Base-by-base conservation (phyloP, 305 asterid species). In the Fraxinus floribunda region DNA sequence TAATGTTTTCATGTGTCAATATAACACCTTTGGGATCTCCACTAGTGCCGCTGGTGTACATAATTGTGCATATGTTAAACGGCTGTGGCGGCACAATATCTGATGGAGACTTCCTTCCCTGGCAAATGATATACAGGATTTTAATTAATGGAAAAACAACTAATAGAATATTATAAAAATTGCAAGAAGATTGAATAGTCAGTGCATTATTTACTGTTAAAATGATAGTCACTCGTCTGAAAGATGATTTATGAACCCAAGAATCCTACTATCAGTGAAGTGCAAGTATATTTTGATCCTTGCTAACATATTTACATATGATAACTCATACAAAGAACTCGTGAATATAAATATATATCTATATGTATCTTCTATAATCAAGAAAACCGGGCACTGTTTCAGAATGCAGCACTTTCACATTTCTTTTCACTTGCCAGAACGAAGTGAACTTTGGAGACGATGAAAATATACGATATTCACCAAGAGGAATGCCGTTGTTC, bases 1-100 rank as follows among this genome's bases (percentile, higher is more conserved):
- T 46, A 82, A 92, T 84, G 83, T 90, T 94, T 79, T 93, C 98
- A 80, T 96, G 99, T 64, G 98, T 96, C 91, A 96, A 83, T 55
- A 96, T 88, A 70, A 96, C 98, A 34, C 99, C 99, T 88, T 96
- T 96, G 0, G 99, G 99, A 60, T 91, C 90, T 39, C 98, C 99
- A 41, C 99, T 94, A 22, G 99, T 96, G 57, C 99, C 99, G 52
- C 99, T 96, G 1, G 99, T 96, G 90, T 96, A 96, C 99, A 96
- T 96, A 68, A 96, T 92, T 16, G 99, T 93, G 85, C 98, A 87
- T n/a, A 88, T 89, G 86, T 85, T 76, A 13, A 83, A 80, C 30
- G 97, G 90, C 83, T 86, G 82, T 1, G 99, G 99, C 1, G 98
- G 94, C 26, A 87, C 88, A 36, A 88, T 70, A 79, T 91, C 95